Evolutionary conservation across 495 filamentous ascomycete genomes (phyloP).

Genomic region (Penicillium argentinense): DNA sequence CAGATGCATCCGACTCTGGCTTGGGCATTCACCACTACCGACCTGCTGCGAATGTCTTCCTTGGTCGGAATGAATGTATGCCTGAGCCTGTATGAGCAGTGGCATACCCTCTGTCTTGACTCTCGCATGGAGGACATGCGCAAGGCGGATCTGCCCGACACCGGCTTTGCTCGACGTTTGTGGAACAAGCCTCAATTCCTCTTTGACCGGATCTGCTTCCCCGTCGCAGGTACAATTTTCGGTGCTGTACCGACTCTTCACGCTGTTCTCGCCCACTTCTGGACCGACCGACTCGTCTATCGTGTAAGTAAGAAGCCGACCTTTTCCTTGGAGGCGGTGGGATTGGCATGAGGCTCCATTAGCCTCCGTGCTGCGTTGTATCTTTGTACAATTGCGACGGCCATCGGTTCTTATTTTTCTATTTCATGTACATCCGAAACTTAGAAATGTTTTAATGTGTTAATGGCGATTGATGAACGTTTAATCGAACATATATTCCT

Average conservation of each 20-base stretch:
- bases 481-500: too few relatives aligned
- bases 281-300: conserved; percentile 64
- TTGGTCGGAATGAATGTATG: conserved; percentile 60
- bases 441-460: neutral
- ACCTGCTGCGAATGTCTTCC: conserved; percentile 54
- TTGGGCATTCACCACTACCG: conserved; percentile 57
- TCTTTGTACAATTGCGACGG: neutral
- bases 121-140: conserved; percentile 62
- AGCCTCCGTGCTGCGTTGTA: neutral
- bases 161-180: conserved; percentile 55
- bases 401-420: too few relatives aligned
- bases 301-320: conserved; percentile 62
- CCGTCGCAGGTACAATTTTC: conserved; percentile 60
- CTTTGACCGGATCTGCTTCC: conserved; percentile 57
- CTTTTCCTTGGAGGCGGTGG: conserved; percentile 21
- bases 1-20: conserved; percentile 48
- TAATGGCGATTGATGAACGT: neutral
- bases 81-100: conserved; percentile 61
- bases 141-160: conserved; percentile 58
- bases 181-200: conserved; percentile 48
- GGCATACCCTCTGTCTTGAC: conserved; percentile 55
- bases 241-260: conserved; percentile 62
- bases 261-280: conserved; percentile 65
- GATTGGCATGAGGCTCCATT: conserved; percentile 7
- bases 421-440: neutral